These are phyloP conservation scores for Aspergillus caelatus DNA, from an alignment of 2,329 filamentous ascomycete genomes.

Conservation along the genomic window DNA sequence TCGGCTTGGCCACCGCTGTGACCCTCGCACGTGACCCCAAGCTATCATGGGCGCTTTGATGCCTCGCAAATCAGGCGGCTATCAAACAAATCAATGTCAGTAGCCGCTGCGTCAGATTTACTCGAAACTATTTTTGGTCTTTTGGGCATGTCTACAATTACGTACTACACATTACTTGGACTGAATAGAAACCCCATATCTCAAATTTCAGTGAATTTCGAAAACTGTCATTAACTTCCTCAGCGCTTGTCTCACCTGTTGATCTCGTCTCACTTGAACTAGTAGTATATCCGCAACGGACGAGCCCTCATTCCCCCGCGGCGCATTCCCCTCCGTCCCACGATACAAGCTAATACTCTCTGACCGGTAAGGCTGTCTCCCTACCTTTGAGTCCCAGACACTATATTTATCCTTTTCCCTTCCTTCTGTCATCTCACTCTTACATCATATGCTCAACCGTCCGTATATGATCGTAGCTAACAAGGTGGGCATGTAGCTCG, in stretches of 20 bases:
- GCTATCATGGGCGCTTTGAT: conserved; percentile 16
- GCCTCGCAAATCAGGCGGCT: conserved; percentile 20
- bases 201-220: no score
- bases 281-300: conserved; percentile 1
- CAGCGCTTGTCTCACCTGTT: background rate
- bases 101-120: background rate
- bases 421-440: background rate
- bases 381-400: background rate
- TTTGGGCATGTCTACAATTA: background rate
- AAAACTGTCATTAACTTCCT: background rate
- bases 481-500: conserved; percentile 1
- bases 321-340: conserved; percentile 9
- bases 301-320: conserved; percentile 11
- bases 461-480: conserved; percentile 1
- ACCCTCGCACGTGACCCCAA: conserved; percentile 12
- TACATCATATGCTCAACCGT: background rate
- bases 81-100: background rate
- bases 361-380: conserved; percentile 5
- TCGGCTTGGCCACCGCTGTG: conserved; percentile 12
- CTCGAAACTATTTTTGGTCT: background rate
- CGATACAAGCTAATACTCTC: background rate
- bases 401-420: background rate
- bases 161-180: background rate
- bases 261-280: background rate
- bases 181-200: background rate